phyloP scores from a whole-genome alignment of 2,329 filamentous ascomycete species.

The Botrytis aclada region DNA sequence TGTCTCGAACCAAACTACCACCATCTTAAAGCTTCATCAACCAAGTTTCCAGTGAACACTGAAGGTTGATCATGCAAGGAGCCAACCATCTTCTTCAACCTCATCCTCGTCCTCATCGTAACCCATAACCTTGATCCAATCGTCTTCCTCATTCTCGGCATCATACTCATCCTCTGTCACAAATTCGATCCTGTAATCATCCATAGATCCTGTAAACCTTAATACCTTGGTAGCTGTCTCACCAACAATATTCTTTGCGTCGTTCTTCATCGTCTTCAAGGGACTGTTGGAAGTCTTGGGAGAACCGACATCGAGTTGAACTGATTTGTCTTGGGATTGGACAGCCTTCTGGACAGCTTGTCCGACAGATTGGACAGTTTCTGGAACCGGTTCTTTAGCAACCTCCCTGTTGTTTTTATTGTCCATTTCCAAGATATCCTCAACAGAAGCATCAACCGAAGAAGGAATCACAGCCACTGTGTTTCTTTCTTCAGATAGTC shows the following conservation, averaged over 20 bases:
- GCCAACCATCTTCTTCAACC: neutral
- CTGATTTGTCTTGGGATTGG: neutral
- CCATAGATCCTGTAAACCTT: neutral
- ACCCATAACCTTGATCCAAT: neutral
- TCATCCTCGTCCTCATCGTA: neutral
- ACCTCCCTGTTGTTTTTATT: neutral
- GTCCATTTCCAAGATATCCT: neutral
- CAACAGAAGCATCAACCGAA: neutral
- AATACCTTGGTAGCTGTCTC: neutral
- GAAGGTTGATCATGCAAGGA: neutral
- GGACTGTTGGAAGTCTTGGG: neutral
- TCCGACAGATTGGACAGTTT: too few relatives aligned
- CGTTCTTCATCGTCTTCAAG: neutral
- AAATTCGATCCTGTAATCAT: neutral
- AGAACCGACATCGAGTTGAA: neutral
- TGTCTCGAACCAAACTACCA: neutral
- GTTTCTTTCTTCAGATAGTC: neutral
- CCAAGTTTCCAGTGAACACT: too few relatives aligned
- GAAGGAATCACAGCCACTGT: neutral
- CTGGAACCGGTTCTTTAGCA: neutral
- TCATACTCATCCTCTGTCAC: neutral
- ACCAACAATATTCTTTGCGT: neutral
- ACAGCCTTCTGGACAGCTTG: neutral
- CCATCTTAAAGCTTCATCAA: rapidly evolving
- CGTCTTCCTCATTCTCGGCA: neutral